Evolutionary conservation across 1,284 basidiomycete genomes (phyloP).

Genomic region (Violaceomyces palustris): DNA sequence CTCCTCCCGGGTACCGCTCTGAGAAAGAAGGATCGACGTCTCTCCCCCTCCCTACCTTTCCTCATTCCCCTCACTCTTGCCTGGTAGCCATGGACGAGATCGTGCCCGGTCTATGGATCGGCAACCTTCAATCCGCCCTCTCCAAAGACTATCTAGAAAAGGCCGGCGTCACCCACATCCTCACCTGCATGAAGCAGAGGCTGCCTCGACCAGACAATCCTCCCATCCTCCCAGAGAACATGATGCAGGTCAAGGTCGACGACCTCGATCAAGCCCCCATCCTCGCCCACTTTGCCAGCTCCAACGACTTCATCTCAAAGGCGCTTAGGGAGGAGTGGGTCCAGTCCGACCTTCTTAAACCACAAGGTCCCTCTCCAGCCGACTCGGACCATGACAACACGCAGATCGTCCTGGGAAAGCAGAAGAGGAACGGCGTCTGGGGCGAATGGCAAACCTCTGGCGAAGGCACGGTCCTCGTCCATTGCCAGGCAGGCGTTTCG

Average conservation of each 20-base stretch:
- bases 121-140: constrained; percentile 37
- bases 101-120: constrained; percentile 43
- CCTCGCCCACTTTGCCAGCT: constrained; percentile 47
- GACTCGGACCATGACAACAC: no score
- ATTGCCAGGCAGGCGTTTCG: constrained; percentile 54
- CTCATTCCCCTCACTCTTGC: no score
- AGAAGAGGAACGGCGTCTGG: constrained; percentile 16
- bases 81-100: constrained; percentile 48
- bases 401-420: constrained; percentile 19
- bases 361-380: no score
- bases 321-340: constrained; percentile 38
- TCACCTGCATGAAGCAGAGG: constrained; percentile 40
- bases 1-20: no score
- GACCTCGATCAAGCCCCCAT: constrained; percentile 53
- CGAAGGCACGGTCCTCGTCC: constrained; percentile 50
- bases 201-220: constrained; percentile 29
- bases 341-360: constrained; percentile 1
- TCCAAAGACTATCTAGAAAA: constrained; percentile 31
- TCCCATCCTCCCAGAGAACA: constrained; percentile 24
- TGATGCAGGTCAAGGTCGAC: constrained; percentile 51
- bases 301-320: constrained; percentile 44
- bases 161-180: constrained; percentile 38
- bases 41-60: no score
- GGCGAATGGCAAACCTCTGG: constrained; percentile 35
- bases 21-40: no score